phyloP scores from a whole-genome alignment of 306 rosid genomes.

The Neltuma alba region DNA sequence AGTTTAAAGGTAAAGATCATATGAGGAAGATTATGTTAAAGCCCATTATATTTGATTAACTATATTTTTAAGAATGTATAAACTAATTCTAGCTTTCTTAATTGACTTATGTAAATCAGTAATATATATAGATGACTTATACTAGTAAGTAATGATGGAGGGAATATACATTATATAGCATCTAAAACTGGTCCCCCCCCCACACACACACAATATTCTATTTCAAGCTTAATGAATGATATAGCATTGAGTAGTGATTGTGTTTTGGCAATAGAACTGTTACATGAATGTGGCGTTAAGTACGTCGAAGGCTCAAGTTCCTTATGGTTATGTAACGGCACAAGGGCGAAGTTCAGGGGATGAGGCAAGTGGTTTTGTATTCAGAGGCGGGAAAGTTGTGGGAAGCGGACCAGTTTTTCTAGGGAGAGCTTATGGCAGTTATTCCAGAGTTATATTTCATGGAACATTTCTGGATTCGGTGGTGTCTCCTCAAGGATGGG shows the following conservation, averaged over 20 bases:
- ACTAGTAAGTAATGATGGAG: no score
- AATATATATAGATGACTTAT: no score
- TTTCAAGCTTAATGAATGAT: no score
- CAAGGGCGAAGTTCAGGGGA: slow-evolving; percentile 24
- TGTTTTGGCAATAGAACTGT: slow-evolving; percentile 27
- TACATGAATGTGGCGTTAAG: not conserved
- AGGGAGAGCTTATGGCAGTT: slow-evolving; percentile 53
- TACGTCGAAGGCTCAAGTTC: not conserved
- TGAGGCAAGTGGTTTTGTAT: slow-evolving; percentile 49
- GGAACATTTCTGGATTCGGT: slow-evolving; percentile 5
- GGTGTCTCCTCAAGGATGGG: slow-evolving; percentile 47
- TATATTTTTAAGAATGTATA: no score
- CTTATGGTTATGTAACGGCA: slow-evolving; percentile 45
- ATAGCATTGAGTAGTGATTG: not conserved
- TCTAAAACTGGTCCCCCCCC: no score
- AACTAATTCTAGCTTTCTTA: no score
- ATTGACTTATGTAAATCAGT: no score
- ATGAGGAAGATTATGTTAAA: not conserved
- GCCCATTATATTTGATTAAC: not conserved
- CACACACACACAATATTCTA: no score
- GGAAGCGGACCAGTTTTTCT: slow-evolving; percentile 27
- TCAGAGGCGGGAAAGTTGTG: slow-evolving; percentile 30
- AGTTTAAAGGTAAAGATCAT: no score
- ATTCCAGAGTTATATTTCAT: slow-evolving; percentile 48
- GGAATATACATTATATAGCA: no score